Evolutionary conservation across 2,329 filamentous ascomycete genomes (phyloP), one percentile per base, ranked within the genome.

Genomic region (Nothopassalora personata): DNA sequence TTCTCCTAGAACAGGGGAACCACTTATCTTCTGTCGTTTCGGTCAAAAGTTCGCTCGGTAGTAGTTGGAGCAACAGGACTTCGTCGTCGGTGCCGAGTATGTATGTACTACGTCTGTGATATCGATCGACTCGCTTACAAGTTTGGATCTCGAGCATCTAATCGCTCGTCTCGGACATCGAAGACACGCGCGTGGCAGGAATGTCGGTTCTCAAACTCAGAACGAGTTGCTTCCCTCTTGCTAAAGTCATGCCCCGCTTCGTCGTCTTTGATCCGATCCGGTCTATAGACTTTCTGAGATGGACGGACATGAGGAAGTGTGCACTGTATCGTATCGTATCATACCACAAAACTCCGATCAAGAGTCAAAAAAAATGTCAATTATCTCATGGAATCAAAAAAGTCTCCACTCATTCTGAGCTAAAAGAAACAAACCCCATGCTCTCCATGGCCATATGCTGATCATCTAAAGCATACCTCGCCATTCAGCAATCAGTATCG

Each of bases 391-490:
- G 6, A 23, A 3, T 23, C 1, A 23, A 46, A 23, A 49, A 28
- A 23, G 3, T 30, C 27, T 9, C 15, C 30, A 18, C 33, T 31
- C 48, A 51, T 10, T 31, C 30, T 15, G 15, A 51, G 30, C 48
- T 34, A 34, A 5, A 27, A 11, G 11, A 11, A 15, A 43, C 6
- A 31, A 19, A 33, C 11, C 19, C 33, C 4, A 51, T 51, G 49
- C 49, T 30, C 7, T 27, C 15, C 23, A 15, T 51, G 19, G 4
- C 13, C 13, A n/a, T 15, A 49, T 27, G 46, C 19, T 31, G 8
- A 28, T 49, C 46, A 51, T 51, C 49, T 51, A 51, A 34, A 28
- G 13, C 30, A 51, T 51, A 51, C 49, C 30, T 51, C 30, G 49
- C 23, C 49, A 51, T 34, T 30, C 49, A 51, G 49, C 49, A 51